Percentiles rank a stretch among this genome's conserved stretches.
Evolutionary conservation across 1,139 yeast genomes (phyloP).

Genomic region (Protomyces lactucae-debilis): DNA sequence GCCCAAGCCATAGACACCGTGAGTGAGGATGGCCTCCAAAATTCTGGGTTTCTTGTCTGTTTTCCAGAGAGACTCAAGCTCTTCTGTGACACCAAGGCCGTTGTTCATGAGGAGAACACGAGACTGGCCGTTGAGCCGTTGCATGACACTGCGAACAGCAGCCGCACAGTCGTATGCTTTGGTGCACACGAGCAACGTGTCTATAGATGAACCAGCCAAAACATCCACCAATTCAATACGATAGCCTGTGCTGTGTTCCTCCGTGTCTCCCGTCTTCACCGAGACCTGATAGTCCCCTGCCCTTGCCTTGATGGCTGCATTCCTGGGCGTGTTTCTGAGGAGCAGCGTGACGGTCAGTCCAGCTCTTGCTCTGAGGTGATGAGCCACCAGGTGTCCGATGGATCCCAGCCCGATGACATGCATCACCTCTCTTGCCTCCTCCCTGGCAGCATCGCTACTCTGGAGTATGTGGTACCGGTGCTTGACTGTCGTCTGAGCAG

Average conservation of each 20-base stretch:
- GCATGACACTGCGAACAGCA: conserved; percentile 48
- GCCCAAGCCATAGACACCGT: conserved; percentile 57
- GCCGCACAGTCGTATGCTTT: conserved; percentile 51
- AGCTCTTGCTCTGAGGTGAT: neutral
- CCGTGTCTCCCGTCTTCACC: neutral
- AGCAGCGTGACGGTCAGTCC: neutral
- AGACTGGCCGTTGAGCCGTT: conserved; percentile 45
- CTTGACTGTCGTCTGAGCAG: too few relatives aligned
- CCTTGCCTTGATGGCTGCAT: neutral
- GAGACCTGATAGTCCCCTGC: neutral
- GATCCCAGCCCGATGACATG: neutral
- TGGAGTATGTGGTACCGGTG: too few relatives aligned
- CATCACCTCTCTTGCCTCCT: neutral
- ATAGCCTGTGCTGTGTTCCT: neutral
- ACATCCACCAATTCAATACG: neutral
- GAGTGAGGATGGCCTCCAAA: conserved; percentile 71
- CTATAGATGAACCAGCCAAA: neutral
- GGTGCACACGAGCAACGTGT: conserved; percentile 36
- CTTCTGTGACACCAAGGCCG: conserved; percentile 65
- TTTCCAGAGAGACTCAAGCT: conserved; percentile 54
- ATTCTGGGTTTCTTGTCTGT: conserved; percentile 53
- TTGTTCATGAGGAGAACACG: conserved; percentile 68
- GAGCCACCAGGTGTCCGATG: neutral
- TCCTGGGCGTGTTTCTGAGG: neutral
- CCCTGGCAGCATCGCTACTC: too few relatives aligned